Evolutionary conservation across 176 grass and related monocot genomes (phyloP).

Genomic region (Ensete glaucum): DNA sequence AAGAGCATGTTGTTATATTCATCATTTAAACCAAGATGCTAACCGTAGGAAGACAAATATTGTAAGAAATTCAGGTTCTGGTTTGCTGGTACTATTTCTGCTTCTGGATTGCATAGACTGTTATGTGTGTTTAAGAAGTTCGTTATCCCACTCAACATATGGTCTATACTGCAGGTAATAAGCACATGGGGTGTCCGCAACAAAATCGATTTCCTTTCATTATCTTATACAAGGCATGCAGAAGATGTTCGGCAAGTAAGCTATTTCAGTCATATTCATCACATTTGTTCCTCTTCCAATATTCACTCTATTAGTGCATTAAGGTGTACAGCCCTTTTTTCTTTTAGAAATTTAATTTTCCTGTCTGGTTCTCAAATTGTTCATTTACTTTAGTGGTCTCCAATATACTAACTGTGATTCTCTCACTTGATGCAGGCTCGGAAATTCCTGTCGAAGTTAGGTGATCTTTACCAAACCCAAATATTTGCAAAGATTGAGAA

Average conservation of each 20-base stretch:
- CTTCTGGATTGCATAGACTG: not conserved
- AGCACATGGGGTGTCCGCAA: constrained; percentile 87
- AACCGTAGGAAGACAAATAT: no score
- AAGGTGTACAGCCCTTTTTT: not conserved
- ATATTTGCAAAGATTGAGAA: constrained; percentile 99
- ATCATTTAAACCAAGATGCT: no score
- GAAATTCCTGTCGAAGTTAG: constrained; percentile 68
- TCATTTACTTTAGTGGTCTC: not conserved
- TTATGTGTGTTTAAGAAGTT: not conserved
- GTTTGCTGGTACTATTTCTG: not conserved
- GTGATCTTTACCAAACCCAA: constrained; percentile 86
- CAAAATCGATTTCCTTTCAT: constrained; percentile 95
- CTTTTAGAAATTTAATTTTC: constrained; percentile 1
- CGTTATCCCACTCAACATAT: not conserved
- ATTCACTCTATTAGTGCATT: not conserved
- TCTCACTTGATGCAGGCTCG: constrained; percentile 44
- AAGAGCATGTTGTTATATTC: no score
- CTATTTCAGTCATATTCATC: constrained; percentile 4
- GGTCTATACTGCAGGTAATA: constrained; percentile 56
- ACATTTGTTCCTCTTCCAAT: constrained; percentile 6
- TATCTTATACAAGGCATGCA: constrained; percentile 93
- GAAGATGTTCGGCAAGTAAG: constrained; percentile 87
- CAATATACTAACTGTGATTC: not conserved
- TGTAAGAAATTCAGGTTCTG: not conserved
- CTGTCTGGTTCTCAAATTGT: not conserved